Percentiles rank a stretch among this genome's conserved stretches.
These are phyloP conservation scores for Musa troglodytarum DNA, from an alignment of 176 grass and related monocot genomes.

Conservation along the genomic window DNA sequence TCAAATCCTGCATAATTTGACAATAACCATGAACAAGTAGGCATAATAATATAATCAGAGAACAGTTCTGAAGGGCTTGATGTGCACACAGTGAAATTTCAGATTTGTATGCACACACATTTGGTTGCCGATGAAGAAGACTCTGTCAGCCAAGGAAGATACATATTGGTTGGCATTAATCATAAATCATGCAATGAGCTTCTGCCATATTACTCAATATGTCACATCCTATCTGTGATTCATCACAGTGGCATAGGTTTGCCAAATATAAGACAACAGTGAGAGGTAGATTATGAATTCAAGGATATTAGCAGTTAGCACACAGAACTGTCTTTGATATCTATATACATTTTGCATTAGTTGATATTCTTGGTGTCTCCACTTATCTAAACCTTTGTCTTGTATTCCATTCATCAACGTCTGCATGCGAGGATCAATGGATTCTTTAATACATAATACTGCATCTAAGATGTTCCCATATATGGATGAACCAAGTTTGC, in stretches of 20 bases:
- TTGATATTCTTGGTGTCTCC: background rate
- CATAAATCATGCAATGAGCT: background rate
- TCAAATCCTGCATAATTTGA: background rate
- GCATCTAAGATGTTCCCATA: background rate
- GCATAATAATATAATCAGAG: background rate
- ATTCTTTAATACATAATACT: no score
- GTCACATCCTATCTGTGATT: no score
- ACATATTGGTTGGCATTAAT: background rate
- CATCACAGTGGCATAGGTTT: no score
- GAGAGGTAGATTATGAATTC: background rate
- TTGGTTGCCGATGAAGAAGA: background rate
- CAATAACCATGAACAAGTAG: background rate
- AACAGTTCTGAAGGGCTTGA: no score
- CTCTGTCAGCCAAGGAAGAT: background rate
- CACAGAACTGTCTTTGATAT: background rate
- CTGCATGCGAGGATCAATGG: no score
- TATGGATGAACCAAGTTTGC: background rate
- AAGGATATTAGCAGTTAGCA: background rate
- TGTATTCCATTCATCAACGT: no score
- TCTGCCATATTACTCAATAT: no score
- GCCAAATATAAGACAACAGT: background rate
- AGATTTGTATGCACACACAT: no score
- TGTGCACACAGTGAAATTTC: no score
- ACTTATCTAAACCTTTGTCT: background rate
- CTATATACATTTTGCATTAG: background rate